Conservation (phyloP, 352 stramenopile species). For the Phytophthora lateralis region DNA sequence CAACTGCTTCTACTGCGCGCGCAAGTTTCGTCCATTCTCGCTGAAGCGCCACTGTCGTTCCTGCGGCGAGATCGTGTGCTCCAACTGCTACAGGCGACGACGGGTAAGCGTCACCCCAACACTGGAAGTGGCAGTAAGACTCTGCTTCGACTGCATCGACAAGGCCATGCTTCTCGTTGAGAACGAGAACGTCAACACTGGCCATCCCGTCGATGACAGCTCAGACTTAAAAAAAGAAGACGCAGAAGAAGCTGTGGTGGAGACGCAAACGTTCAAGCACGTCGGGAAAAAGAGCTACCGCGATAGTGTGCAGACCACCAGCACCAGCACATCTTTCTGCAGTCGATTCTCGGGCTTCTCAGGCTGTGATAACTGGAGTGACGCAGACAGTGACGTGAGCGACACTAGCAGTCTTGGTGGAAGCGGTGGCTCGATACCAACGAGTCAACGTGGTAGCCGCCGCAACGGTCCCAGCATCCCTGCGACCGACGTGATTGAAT, state of each 20-base stretch:
- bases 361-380: constrained; percentile 36
- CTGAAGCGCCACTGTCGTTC: constrained; percentile 82
- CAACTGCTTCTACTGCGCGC: constrained; percentile 81
- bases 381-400: constrained; percentile 40
- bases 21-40: constrained; percentile 77
- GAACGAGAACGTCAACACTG: constrained; percentile 16
- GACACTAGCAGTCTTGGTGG: constrained; percentile 38
- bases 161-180: constrained; percentile 53
- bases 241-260: constrained; percentile 18
- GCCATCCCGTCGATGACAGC: constrained; percentile 15
- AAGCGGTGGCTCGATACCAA: constrained; percentile 16
- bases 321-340: constrained; percentile 40
- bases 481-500: constrained; percentile 46
- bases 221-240: constrained; percentile 10
- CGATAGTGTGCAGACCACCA: constrained; percentile 44
- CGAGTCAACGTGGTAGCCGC: constrained; percentile 25
- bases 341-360: constrained; percentile 55
- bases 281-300: constrained; percentile 30
- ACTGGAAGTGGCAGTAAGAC: constrained; percentile 48
- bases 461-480: constrained; percentile 7
- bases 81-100: constrained; percentile 67
- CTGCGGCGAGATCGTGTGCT: constrained; percentile 84
- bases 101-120: constrained; percentile 47
- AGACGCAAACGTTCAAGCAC: constrained; percentile 12
- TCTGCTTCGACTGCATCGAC: constrained; percentile 85